Conservation (phyloP, 495 filamentous ascomycete genomes). For the Lasiosphaeriaceae sp. region DNA sequence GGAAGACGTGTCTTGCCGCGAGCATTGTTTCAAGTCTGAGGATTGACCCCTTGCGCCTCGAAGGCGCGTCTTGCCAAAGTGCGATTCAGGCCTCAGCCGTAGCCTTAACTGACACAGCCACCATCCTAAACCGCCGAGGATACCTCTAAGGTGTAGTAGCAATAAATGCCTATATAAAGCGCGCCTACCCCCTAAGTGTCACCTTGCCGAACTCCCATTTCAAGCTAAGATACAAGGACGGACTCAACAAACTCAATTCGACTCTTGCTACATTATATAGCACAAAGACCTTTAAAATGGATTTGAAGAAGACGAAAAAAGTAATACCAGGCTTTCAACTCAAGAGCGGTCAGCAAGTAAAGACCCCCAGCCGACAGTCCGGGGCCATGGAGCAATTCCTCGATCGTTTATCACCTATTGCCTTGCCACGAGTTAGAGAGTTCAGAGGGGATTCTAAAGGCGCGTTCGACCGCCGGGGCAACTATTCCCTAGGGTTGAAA, state of each 20-base stretch:
- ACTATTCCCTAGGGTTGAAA: neutral
- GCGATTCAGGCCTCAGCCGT: neutral
- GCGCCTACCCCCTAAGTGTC: neutral
- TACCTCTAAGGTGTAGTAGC: neutral
- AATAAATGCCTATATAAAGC: neutral
- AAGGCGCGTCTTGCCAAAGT: neutral
- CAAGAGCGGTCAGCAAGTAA: neutral
- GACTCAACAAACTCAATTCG: neutral
- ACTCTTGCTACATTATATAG: neutral
- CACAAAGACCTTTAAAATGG: neutral
- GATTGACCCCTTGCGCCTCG: neutral
- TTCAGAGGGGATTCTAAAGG: neutral
- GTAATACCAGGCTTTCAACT: neutral
- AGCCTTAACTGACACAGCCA: neutral
- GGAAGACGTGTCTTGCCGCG: neutral
- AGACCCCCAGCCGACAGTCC: neutral
- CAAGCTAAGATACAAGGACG: neutral
- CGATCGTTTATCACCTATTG: neutral
- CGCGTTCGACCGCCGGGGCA: neutral
- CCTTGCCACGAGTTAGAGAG: neutral
- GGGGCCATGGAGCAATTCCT: neutral
- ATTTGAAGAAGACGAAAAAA: neutral
- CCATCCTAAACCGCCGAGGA: neutral
- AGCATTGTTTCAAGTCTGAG: neutral
- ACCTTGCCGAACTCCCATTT: neutral